Percentiles rank a stretch among this genome's conserved stretches.
Conservation (phyloP, 306 rosid genomes). For the Styphnolobium japonicum region DNA sequence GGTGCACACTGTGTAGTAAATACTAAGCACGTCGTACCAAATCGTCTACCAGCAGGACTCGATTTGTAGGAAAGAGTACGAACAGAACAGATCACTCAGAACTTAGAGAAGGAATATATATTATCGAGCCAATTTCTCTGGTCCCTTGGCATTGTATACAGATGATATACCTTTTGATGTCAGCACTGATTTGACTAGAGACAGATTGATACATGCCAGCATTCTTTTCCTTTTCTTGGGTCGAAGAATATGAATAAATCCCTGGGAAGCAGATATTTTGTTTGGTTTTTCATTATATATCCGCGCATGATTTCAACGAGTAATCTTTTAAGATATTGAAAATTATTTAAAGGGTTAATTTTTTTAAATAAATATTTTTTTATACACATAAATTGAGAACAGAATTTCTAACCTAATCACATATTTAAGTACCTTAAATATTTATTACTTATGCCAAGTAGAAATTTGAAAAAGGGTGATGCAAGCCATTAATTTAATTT, state of each 20-base stretch:
- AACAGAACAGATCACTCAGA: not conserved
- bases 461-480: not conserved
- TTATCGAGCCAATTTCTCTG: not conserved
- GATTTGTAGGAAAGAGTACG: not conserved
- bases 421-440: too few relatives aligned
- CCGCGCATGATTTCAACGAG: too few relatives aligned
- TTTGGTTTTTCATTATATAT: too few relatives aligned
- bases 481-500: not conserved
- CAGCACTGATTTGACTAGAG: slow-evolving; percentile 9
- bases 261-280: not conserved
- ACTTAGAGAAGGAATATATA: not conserved
- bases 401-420: too few relatives aligned
- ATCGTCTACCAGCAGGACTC: not conserved
- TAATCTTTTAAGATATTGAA: too few relatives aligned
- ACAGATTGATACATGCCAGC: slow-evolving; percentile 13
- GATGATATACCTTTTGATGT: not conserved
- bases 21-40: not conserved
- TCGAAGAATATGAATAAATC: slow-evolving; percentile 31
- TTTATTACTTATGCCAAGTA: too few relatives aligned
- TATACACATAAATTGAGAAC: too few relatives aligned
- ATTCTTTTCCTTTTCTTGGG: slow-evolving; percentile 16
- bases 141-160: not conserved
- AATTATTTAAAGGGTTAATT: too few relatives aligned
- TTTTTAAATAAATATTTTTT: too few relatives aligned
- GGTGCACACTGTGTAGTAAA: too few relatives aligned